Evolutionary conservation across 768 basidiomycete species (phyloP).

Genomic region (Termitomyces sp.): DNA sequence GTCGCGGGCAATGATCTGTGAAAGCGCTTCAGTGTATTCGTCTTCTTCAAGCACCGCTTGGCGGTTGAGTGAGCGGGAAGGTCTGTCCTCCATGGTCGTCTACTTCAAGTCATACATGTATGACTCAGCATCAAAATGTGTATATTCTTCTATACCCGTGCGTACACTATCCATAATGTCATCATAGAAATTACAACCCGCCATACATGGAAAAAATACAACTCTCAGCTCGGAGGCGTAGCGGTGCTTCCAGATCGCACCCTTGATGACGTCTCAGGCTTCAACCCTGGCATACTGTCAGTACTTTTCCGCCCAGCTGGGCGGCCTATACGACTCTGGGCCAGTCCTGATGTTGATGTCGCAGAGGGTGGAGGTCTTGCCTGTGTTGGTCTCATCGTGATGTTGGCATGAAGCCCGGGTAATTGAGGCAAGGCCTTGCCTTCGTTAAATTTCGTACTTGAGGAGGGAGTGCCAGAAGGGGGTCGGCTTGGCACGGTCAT

Average conservation of each 20-base stretch:
- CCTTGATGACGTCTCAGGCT: slow-evolving; percentile 11
- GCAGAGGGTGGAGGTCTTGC: slow-evolving; percentile 40
- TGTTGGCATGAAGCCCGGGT: slow-evolving; percentile 41
- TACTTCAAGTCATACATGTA: background rate
- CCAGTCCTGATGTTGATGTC: slow-evolving; percentile 30
- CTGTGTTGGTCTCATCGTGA: slow-evolving; percentile 43
- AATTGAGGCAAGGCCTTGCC: slow-evolving; percentile 42
- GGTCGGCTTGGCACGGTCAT: slow-evolving; percentile 34
- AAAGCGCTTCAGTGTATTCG: slow-evolving; percentile 88
- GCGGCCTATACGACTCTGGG: slow-evolving; percentile 51
- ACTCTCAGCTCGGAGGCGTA: slow-evolving; percentile 9
- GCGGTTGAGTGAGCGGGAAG: slow-evolving; percentile 58
- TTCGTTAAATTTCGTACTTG: slow-evolving; percentile 29
- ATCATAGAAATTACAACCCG: slow-evolving; percentile 14
- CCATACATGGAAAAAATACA: slow-evolving; percentile 7
- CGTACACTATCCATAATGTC: slow-evolving; percentile 9
- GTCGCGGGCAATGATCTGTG: slow-evolving; percentile 92
- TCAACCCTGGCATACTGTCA: slow-evolving; percentile 18
- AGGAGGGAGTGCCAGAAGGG: slow-evolving; percentile 27
- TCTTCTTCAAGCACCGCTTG: slow-evolving; percentile 87
- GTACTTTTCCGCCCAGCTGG: slow-evolving; percentile 35
- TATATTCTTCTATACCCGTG: background rate
- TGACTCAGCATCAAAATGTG: slow-evolving; percentile 9
- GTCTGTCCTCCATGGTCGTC: slow-evolving; percentile 18
- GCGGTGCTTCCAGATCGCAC: slow-evolving; percentile 18